Evolutionary conservation across 2,329 filamentous ascomycete genomes (phyloP).

Genomic region (Aspergillus sp.): DNA sequence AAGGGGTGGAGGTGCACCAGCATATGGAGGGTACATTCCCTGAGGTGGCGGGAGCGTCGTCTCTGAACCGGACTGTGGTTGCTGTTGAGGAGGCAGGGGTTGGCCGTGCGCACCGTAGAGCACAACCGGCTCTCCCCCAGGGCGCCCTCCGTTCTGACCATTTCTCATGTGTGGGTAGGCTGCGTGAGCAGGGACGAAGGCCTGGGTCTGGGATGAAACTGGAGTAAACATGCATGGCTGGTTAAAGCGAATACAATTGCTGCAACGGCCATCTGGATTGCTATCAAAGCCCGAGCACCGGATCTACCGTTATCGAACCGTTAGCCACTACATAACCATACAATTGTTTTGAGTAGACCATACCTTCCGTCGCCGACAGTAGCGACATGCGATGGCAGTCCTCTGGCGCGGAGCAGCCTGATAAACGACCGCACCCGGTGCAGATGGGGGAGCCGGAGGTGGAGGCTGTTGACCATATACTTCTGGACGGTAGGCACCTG

Average conservation of each 20-base stretch:
- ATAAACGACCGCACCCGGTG: conserved; percentile 32
- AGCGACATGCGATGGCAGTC: conserved; percentile 53
- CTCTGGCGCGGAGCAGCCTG: conserved; percentile 50
- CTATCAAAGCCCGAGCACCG: conserved; percentile 74
- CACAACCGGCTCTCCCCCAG: conserved; percentile 37
- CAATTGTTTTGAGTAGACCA: conserved; percentile 9
- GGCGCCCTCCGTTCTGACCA: conserved; percentile 29
- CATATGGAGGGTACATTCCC: conserved; percentile 43
- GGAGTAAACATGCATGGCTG: conserved; percentile 77
- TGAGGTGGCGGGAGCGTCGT: conserved; percentile 41
- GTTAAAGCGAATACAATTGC: conserved; percentile 71
- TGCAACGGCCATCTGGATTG: conserved; percentile 69
- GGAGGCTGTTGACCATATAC: conserved; percentile 40
- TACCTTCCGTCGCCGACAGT: conserved; percentile 54
- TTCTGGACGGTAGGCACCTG: conserved; percentile 43
- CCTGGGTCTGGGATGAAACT: conserved; percentile 71
- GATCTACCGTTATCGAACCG: conserved; percentile 52
- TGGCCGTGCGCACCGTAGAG: conserved; percentile 53
- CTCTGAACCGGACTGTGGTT: conserved; percentile 35
- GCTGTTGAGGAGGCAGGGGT: conserved; percentile 47
- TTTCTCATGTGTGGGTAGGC: conserved; percentile 59
- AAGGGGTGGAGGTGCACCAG: conserved; percentile 35
- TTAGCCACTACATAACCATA: background rate
- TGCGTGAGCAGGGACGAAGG: conserved; percentile 71
- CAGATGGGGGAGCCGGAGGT: conserved; percentile 28